Evolutionary conservation across 2,329 filamentous ascomycete genomes (phyloP).

Genomic region (Orbilia ellipsospora): DNA sequence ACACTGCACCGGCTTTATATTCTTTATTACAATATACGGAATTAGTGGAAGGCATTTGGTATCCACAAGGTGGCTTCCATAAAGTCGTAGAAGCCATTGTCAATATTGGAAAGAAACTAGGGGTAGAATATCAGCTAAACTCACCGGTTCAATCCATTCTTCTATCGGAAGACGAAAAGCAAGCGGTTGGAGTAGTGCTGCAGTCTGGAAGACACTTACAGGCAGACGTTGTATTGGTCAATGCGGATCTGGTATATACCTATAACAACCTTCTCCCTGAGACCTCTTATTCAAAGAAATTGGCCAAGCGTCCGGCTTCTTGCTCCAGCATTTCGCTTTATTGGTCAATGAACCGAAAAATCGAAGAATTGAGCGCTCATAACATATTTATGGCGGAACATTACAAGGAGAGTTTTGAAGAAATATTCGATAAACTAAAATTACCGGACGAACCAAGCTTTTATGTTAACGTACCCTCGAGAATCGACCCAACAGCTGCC

Average conservation of each 20-base stretch:
- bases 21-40: constrained; percentile 79
- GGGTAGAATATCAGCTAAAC: constrained; percentile 72
- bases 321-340: constrained; percentile 68
- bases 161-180: constrained; percentile 67
- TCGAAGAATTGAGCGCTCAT: constrained; percentile 75
- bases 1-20: constrained; percentile 79
- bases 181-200: constrained; percentile 71
- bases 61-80: constrained; percentile 77
- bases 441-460: constrained; percentile 77
- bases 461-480: constrained; percentile 80
- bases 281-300: constrained; percentile 55
- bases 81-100: constrained; percentile 73
- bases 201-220: constrained; percentile 69
- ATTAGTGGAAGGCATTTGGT: constrained; percentile 80
- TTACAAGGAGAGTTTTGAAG: constrained; percentile 78
- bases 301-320: constrained; percentile 40
- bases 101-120: constrained; percentile 71
- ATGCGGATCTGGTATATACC: constrained; percentile 79
- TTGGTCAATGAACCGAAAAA: constrained; percentile 72
- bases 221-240: constrained; percentile 75
- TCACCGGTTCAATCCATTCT: constrained; percentile 70
- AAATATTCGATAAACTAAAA: constrained; percentile 76
- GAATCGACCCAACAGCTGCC: constrained; percentile 75
- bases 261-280: constrained; percentile 76
- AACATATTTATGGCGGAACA: constrained; percentile 82